Percentiles rank a stretch among this genome's conserved stretches.
Conservation (phyloP, 2,329 filamentous ascomycete species). For the Penicillium sp. region DNA sequence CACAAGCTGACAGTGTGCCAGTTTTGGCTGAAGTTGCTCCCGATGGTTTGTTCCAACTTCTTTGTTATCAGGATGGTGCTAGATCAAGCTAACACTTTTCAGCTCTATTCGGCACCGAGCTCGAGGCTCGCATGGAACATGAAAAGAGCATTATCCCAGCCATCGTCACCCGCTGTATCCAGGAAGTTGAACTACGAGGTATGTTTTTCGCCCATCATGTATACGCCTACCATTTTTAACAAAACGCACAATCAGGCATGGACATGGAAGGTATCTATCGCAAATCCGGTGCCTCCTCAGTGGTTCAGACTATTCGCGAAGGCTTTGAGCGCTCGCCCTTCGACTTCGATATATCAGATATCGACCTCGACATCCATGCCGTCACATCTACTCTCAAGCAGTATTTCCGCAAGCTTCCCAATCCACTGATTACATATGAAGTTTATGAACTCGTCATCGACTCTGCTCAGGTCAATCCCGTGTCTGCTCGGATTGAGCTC, state of each 20-base stretch:
- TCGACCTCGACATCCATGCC: slow-evolving; percentile 89
- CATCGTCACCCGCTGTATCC: slow-evolving; percentile 89
- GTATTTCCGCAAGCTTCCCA: slow-evolving; percentile 91
- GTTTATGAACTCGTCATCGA: slow-evolving; percentile 88
- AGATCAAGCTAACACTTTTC: slow-evolving; percentile 9
- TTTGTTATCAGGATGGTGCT: not conserved
- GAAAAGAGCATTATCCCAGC: slow-evolving; percentile 86
- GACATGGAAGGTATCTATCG: slow-evolving; percentile 96
- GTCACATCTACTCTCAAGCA: slow-evolving; percentile 95
- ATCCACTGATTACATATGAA: slow-evolving; percentile 83
- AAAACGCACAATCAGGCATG: slow-evolving; percentile 59
- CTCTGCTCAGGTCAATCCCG: slow-evolving; percentile 57
- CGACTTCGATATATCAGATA: slow-evolving; percentile 89
- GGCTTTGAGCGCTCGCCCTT: slow-evolving; percentile 76
- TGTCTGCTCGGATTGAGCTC: slow-evolving; percentile 64
- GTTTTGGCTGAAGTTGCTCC: slow-evolving; percentile 38
- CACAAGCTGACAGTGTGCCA: slow-evolving; percentile 44
- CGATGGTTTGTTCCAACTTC: slow-evolving; percentile 35
- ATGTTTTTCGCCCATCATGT: slow-evolving; percentile 18
- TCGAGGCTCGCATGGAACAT: slow-evolving; percentile 77
- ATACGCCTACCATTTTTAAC: slow-evolving; percentile 12
- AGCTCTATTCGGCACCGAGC: slow-evolving; percentile 82
- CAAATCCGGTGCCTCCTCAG: slow-evolving; percentile 89
- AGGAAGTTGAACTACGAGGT: slow-evolving; percentile 91
- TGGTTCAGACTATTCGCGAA: slow-evolving; percentile 84